Percentiles rank a stretch among this genome's conserved stretches.
Conservation (phyloP, 371 early-diverging fungal species). For the Choanephora cucurbitarum region DNA sequence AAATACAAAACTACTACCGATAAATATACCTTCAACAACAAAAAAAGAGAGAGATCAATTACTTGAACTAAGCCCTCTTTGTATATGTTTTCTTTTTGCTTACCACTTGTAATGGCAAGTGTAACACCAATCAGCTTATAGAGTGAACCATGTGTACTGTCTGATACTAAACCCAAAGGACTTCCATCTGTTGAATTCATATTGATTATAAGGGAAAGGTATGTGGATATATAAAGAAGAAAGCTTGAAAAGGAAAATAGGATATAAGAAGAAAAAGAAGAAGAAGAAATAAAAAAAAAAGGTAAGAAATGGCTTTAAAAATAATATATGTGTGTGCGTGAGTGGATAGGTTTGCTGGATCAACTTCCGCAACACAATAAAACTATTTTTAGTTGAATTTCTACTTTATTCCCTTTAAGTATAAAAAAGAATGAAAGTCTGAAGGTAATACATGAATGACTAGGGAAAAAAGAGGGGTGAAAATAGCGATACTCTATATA, state of each 20-base stretch:
- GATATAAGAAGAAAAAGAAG: not conserved
- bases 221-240: not conserved
- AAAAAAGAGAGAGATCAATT: conserved; percentile 11
- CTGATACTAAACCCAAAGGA: conserved; percentile 10
- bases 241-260: not conserved
- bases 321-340: not conserved
- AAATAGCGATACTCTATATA: too few species aligned
- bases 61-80: too few species aligned
- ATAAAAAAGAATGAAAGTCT: too few species aligned
- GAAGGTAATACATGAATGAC: too few species aligned
- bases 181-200: conserved; percentile 12
- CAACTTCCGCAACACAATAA: not conserved
- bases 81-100: not conserved
- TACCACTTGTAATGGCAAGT: conserved; percentile 75
- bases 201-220: not conserved
- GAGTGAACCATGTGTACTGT: conserved; percentile 22
- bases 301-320: too few species aligned
- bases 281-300: not conserved
- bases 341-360: not conserved
- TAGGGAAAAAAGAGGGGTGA: too few species aligned
- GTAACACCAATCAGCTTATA: conserved; percentile 84
- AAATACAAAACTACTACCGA: conserved; percentile 89
- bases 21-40: conserved; percentile 85
- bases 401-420: not conserved
- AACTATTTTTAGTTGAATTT: not conserved